Conservation (phyloP, 2,329 filamentous ascomycete genomes). For the Venturia asperata region DNA sequence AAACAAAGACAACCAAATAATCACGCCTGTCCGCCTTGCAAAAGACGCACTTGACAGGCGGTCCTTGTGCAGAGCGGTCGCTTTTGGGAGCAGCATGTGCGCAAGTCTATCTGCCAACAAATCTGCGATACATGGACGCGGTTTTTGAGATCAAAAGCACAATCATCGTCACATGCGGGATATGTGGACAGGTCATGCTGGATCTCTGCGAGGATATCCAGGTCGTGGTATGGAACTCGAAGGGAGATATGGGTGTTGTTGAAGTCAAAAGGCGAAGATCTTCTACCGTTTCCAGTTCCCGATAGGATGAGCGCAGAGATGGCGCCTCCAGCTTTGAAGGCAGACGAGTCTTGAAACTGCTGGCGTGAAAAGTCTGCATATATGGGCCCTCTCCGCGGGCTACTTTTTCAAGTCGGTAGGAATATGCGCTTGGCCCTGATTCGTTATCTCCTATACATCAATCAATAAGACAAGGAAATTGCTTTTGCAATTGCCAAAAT, state of each 20-base stretch:
- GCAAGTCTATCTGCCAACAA: not conserved
- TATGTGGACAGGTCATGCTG: conserved; percentile 5
- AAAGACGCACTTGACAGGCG: not conserved
- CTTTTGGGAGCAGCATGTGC: not conserved
- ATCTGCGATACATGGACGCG: conserved; percentile 11
- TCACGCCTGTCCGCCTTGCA: not conserved
- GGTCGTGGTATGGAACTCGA: not conserved
- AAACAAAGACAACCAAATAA: not conserved
- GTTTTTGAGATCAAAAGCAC: not conserved
- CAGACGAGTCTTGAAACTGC: not conserved
- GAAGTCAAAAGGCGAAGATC: not conserved
- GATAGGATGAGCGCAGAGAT: not conserved
- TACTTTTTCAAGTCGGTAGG: not conserved
- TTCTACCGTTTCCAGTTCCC: not conserved
- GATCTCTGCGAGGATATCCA: conserved; percentile 13
- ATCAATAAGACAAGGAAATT: not conserved
- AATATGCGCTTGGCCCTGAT: not conserved
- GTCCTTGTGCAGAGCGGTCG: conserved; percentile 2
- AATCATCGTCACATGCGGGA: conserved; percentile 9
- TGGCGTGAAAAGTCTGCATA: conserved; percentile 4
- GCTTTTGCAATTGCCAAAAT: not conserved
- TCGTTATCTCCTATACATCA: not conserved
- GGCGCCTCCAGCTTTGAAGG: not conserved
- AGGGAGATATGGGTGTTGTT: not conserved
- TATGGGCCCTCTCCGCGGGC: not conserved